Conservation (phyloP, 805 yeast species). For the Saccharomyces cerevisiae region DNA sequence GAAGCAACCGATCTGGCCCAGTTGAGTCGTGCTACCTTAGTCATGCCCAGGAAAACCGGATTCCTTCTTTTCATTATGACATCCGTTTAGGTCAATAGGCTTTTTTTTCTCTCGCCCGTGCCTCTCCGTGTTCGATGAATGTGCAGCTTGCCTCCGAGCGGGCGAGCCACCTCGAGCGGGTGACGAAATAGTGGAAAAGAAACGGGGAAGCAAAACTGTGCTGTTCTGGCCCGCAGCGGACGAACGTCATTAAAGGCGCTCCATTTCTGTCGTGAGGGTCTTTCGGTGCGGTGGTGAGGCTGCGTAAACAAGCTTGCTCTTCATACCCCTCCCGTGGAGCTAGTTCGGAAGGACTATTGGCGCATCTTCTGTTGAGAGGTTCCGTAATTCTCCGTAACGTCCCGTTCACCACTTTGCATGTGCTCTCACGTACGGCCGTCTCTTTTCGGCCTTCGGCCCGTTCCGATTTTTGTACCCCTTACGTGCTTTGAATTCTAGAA, state of each 20-base stretch:
- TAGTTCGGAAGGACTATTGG: background rate
- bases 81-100: background rate
- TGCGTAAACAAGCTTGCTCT: background rate
- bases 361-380: background rate
- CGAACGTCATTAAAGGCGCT: background rate
- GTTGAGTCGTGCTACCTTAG: background rate
- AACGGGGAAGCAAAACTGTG: background rate
- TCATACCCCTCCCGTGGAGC: background rate
- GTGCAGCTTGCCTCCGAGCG: background rate
- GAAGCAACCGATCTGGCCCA: background rate
- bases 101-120: background rate
- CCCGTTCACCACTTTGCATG: background rate
- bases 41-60: background rate
- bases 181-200: background rate
- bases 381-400: background rate
- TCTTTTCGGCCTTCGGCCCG: background rate
- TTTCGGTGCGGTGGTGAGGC: background rate
- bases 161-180: background rate
- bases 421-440: background rate
- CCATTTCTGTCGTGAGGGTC: background rate
- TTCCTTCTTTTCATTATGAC: background rate
- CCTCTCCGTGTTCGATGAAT: background rate
- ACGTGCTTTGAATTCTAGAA: background rate
- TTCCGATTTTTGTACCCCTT: background rate
- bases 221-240: background rate